Evolutionary conservation across 768 basidiomycete species (phyloP).

Genomic region (Paxillus rubicundulus): DNA sequence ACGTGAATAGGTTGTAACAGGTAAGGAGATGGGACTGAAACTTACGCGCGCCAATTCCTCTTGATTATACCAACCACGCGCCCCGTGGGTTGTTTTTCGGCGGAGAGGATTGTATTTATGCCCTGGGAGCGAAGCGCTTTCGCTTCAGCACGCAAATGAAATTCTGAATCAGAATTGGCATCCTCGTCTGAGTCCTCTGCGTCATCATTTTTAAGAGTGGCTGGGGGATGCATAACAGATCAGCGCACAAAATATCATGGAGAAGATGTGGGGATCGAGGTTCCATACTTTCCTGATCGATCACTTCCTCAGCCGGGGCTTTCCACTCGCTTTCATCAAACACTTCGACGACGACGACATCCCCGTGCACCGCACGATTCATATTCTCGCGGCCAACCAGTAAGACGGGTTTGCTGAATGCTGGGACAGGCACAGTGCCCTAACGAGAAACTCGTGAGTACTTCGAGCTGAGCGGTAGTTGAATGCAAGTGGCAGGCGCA

Average conservation of each 20-base stretch:
- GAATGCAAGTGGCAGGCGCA: constrained; percentile 27
- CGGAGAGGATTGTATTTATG: constrained; percentile 27
- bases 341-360: constrained; percentile 87
- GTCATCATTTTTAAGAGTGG: constrained; percentile 77
- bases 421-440: constrained; percentile 79
- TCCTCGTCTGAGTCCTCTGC: constrained; percentile 50
- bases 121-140: constrained; percentile 31
- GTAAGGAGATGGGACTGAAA: background rate
- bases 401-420: constrained; percentile 74
- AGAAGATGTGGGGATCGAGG: background rate
- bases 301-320: constrained; percentile 85
- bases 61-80: constrained; percentile 89
- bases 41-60: constrained; percentile 92
- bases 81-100: constrained; percentile 86
- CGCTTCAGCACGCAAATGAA: constrained; percentile 43
- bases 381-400: constrained; percentile 88
- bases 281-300: constrained; percentile 83
- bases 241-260: background rate
- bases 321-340: constrained; percentile 90
- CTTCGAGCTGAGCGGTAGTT: too few relatives aligned
- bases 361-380: constrained; percentile 94
- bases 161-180: constrained; percentile 19
- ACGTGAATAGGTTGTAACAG: background rate
- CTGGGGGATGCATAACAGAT: constrained; percentile 36
- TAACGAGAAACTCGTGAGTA: constrained; percentile 23